These are phyloP conservation scores for Murraya koenigii DNA, from an alignment of 345 rosid genomes.

Conservation along the genomic window DNA sequence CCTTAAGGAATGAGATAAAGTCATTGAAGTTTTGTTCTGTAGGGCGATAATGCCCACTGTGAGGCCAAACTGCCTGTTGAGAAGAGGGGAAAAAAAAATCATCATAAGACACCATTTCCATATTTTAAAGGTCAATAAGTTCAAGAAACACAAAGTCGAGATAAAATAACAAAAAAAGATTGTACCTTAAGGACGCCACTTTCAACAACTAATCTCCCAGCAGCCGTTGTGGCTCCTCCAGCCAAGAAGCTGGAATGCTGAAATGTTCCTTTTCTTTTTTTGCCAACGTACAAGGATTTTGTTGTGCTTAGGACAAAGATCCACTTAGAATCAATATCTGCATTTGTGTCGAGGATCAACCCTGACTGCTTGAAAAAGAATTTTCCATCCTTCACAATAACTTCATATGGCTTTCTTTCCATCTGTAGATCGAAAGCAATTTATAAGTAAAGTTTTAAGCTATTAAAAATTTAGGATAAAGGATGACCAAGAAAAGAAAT, in stretches of 20 bases:
- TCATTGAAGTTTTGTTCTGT: slow-evolving; percentile 80
- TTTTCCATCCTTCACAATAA: slow-evolving; percentile 61
- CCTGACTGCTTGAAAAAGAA: slow-evolving; percentile 62
- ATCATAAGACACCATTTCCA: slow-evolving; percentile 7
- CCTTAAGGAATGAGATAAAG: slow-evolving; percentile 61
- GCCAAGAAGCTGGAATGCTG: slow-evolving; percentile 97
- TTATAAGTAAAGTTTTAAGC: slow-evolving; percentile 7
- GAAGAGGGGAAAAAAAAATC: not conserved
- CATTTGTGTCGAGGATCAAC: slow-evolving; percentile 55
- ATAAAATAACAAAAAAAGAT: not conserved
- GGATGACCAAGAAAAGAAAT: not conserved
- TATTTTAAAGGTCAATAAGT: not conserved
- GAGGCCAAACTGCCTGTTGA: slow-evolving; percentile 91
- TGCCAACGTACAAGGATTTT: slow-evolving; percentile 65
- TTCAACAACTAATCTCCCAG: slow-evolving; percentile 72
- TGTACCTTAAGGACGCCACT: slow-evolving; percentile 62
- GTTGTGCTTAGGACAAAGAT: slow-evolving; percentile 88
- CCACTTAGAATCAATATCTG: slow-evolving; percentile 63
- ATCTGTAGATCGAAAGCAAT: slow-evolving; percentile 40
- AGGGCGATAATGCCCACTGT: slow-evolving; percentile 97
- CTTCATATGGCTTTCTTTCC: slow-evolving; percentile 86
- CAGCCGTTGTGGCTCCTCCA: slow-evolving; percentile 84
- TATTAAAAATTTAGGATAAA: not conserved
- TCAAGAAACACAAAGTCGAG: not conserved
- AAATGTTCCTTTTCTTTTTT: slow-evolving; percentile 78